A percentile compares a stretch with the other conserved stretches of the same genome.
Evolutionary conservation across 1,284 basidiomycete species (phyloP).

Genomic region (Fomitopsis pinicola): DNA sequence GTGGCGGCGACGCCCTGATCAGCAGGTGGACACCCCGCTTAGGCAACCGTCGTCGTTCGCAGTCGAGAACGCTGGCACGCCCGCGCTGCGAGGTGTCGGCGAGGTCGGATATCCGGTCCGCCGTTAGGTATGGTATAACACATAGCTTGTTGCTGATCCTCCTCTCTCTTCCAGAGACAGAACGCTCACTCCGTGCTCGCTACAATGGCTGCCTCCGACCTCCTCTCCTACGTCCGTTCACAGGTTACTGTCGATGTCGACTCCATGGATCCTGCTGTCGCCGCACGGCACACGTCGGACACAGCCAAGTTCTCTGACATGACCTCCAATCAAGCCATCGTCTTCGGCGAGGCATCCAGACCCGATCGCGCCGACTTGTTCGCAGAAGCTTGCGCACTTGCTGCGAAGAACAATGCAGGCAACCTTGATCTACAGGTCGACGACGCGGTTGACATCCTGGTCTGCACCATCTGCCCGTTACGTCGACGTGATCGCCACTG

Average conservation of each 20-base stretch:
- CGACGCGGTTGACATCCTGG: conserved; percentile 38
- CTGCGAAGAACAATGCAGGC: conserved; percentile 15
- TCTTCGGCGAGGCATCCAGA: conserved; percentile 32
- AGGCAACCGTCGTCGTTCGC: not conserved
- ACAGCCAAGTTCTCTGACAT: conserved; percentile 38
- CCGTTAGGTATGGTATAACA: not conserved
- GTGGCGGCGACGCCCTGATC: not conserved
- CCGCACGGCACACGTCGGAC: conserved; percentile 30
- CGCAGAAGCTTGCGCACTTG: conserved; percentile 32
- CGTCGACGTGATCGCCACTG: not conserved
- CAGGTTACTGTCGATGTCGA: conserved; percentile 42
- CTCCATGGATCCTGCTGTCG: conserved; percentile 44
- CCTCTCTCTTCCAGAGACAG: no score
- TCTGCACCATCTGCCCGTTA: conserved; percentile 15
- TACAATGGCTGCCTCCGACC: conserved; percentile 17
- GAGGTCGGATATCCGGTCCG: not conserved
- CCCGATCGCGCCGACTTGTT: conserved; percentile 31
- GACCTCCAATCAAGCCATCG: conserved; percentile 50
- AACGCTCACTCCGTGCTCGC: not conserved
- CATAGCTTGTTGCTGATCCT: no score
- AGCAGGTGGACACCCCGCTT: not conserved
- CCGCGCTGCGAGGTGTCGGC: not conserved
- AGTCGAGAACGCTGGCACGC: not conserved
- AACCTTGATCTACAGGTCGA: conserved; percentile 30
- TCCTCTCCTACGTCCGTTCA: conserved; percentile 35